Evolutionary conservation across 2,329 filamentous ascomycete genomes (phyloP).

Genomic region (Microcyclosporella mali): DNA sequence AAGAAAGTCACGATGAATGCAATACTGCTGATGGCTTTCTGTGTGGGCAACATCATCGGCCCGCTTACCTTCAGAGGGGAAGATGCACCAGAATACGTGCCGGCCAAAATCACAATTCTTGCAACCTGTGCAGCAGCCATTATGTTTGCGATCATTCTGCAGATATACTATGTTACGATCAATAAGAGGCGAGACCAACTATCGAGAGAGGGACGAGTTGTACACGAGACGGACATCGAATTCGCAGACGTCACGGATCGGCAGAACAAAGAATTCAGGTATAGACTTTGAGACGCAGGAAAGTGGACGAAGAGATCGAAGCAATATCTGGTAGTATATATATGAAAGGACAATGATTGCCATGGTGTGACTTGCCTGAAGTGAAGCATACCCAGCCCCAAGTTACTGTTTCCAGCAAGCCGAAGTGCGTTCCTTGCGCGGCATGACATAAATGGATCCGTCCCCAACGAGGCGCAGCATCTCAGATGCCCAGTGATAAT

Average conservation of each 20-base stretch:
- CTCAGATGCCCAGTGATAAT: too few relatives aligned
- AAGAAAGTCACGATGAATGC: conserved; percentile 57
- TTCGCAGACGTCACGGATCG: conserved; percentile 29
- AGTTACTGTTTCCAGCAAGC: too few relatives aligned
- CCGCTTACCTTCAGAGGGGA: conserved; percentile 35
- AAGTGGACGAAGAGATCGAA: too few relatives aligned
- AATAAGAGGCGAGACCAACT: conserved; percentile 30
- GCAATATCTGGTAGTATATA: too few relatives aligned
- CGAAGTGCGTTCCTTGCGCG: too few relatives aligned
- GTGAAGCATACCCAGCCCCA: too few relatives aligned
- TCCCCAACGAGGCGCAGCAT: too few relatives aligned
- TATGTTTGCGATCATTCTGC: conserved; percentile 40
- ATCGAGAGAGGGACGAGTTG: conserved; percentile 1
- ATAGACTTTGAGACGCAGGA: conserved; percentile 8
- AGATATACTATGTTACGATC: conserved; percentile 48
- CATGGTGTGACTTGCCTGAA: too few relatives aligned
- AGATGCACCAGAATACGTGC: conserved; percentile 35
- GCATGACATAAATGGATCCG: too few relatives aligned
- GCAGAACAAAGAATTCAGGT: conserved; percentile 26
- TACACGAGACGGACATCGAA: conserved; percentile 15
- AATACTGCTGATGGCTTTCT: conserved; percentile 35
- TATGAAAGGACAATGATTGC: too few relatives aligned
- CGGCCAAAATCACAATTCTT: conserved; percentile 41
- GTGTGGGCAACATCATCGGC: conserved; percentile 38
- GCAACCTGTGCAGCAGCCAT: conserved; percentile 31